Base-by-base conservation (phyloP, 2,329 filamentous ascomycete genomes). In the Colletotrichum caudatum region DNA sequence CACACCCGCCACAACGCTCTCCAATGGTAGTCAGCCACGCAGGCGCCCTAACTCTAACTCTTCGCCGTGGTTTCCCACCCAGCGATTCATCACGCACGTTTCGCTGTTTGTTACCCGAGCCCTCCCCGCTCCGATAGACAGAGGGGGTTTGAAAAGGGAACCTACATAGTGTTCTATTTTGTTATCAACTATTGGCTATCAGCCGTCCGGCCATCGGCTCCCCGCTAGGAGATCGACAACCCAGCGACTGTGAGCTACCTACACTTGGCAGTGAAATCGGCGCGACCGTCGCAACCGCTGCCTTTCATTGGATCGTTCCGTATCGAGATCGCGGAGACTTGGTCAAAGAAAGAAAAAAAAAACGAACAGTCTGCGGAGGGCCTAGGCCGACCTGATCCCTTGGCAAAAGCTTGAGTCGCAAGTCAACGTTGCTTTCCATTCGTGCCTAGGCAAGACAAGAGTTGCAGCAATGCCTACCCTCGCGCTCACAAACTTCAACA, bases 401-500 rank as follows among this genome's bases (percentile, higher is more conserved):
- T 70, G 68, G 69, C 69, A 41, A 71, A 74, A 74, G 70, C 74
- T 74, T 71, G 64, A 59, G 44, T 51, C 35, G 4, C 37, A 20
- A 23, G 5, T 54, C 16, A 33, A 16, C 4, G 18, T 59, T 62
- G 23, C 33, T 16, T 59, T 66, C 50, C 56, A 51, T 23, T 23
- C 5, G 35, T 57, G 20, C 51, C 12, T 23, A 41, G 37, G 56
- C 56, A 62, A 68, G 63, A 50, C 61, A 20, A 60, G n/a, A 51
- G 37, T 64, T 66, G 57, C 64, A 71, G 81, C 76, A 66, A 86
- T 85, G 84, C 84, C 83, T 56, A 80, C 80, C 33, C 71, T 82
- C 39, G 80, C 78, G 7, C 57, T 80, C 41, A 72, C 66, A 51
- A 72, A 72, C 80, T 97, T 97, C 86, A 97, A 97, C 81, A 92